A percentile compares a stretch with the other conserved stretches of the same genome.
Evolutionary conservation across 768 basidiomycete species (phyloP).

Genomic region (Gloeopeniophorella convolvens): DNA sequence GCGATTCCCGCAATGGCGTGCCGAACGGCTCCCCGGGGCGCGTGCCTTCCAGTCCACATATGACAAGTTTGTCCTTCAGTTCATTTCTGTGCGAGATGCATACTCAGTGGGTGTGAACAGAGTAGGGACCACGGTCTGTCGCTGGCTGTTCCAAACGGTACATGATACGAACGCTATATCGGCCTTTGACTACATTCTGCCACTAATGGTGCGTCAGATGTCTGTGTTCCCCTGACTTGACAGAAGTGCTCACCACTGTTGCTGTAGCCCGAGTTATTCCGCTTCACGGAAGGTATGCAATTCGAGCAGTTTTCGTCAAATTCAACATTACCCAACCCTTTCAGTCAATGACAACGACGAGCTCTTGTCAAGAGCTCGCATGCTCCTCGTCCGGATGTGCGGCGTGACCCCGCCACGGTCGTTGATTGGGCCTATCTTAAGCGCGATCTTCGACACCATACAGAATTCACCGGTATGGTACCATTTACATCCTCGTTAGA

Average conservation of each 20-base stretch:
- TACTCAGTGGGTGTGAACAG: constrained; percentile 29
- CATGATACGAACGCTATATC: constrained; percentile 74
- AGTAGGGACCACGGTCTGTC: constrained; percentile 61
- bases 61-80: constrained; percentile 48
- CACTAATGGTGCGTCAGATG: constrained; percentile 55
- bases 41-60: constrained; percentile 83
- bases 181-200: constrained; percentile 75
- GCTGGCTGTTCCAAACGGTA: constrained; percentile 69
- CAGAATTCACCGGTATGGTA: constrained; percentile 56
- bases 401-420: constrained; percentile 72
- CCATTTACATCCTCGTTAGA: not conserved
- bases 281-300: constrained; percentile 59
- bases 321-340: constrained; percentile 1
- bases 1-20: constrained; percentile 63
- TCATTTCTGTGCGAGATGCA: not conserved
- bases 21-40: constrained; percentile 63
- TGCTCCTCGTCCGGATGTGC: constrained; percentile 77
- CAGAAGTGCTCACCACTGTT: not conserved
- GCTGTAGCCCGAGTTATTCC: constrained; percentile 64
- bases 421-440: constrained; percentile 62
- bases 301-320: too few species aligned
- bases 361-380: constrained; percentile 54
- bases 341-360: constrained; percentile 72
- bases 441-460: constrained; percentile 70
- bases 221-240: constrained; percentile 1